Base-by-base conservation (phyloP, 768 basidiomycete genomes). In the Rhizopogon salebrosus region DNA sequence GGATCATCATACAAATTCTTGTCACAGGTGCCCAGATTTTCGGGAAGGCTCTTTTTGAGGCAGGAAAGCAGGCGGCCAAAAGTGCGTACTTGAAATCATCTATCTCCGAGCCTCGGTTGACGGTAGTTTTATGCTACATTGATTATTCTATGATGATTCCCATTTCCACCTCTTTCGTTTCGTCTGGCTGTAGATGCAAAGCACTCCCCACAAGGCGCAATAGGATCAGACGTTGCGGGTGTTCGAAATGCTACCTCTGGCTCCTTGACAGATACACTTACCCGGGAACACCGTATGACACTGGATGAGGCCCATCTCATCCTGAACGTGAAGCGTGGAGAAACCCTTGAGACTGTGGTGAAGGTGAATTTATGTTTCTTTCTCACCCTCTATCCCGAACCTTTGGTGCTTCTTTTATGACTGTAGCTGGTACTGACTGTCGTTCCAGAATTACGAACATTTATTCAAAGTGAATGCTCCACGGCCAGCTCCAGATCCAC, bases 281-380 rank as follows among this genome's bases (percentile, higher is more conserved):
- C 91, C 49, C 81, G 87, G 58, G 82, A 89, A 57, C 84, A 93
- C 62, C 84, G 87, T 48, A 95, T 99, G 94, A 93, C 92, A 6
- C 62, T 95, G 60, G 95, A 98, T 60, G 97, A 99, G 72, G 97
- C 95, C 18, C 87, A 86, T 62, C 73, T 97, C 54, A 93, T 99
- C 63, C 72, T 99, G 56, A 98, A 99, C 67, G 73, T 82, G 20
- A 95, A 92, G 68, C 80, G 81, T 35, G 87, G 79, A 20, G 87
- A 90, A 22, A 62, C 74, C 0, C 65, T 87, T 64, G 87, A 92
- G 64, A 75, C 72, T 40, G 73, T 95, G 23, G 64, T 89, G 36
- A 85, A 89, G 79, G 95, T 89, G 64, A 62, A 74, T 66, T 26
- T 29, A 26, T 11, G 16, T 36, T 13, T 27, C 27, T 35, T 27